Percentiles rank a stretch among this genome's conserved stretches.
Conservation (phyloP, 768 basidiomycete genomes). For the Russula sp. region DNA sequence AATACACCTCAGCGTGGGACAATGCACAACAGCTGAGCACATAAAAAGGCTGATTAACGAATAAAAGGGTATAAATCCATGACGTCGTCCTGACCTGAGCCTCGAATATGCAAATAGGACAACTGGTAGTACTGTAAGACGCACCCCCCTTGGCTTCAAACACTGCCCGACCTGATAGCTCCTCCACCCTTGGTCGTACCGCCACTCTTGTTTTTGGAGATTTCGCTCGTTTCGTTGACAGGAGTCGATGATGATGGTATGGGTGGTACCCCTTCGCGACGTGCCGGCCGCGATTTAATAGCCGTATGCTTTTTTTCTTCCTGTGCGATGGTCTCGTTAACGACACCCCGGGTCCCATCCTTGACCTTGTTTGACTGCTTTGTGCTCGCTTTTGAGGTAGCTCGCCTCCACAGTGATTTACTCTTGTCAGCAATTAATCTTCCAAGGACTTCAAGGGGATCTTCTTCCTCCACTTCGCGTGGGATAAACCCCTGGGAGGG, state of each 20-base stretch:
- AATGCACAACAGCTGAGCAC: not conserved
- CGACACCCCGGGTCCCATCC: not conserved
- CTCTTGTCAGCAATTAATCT: conserved; percentile 19
- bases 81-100: not conserved
- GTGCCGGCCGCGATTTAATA: not conserved
- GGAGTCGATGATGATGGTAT: not conserved
- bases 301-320: not conserved
- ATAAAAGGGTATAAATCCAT: not conserved
- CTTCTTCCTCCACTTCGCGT: conserved; percentile 12
- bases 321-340: not conserved
- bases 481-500: not conserved
- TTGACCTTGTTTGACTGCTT: not conserved
- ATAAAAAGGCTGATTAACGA: not conserved
- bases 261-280: not conserved
- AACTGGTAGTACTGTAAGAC: not conserved
- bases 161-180: not conserved
- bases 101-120: not conserved
- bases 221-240: not conserved
- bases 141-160: not conserved
- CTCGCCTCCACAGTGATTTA: conserved; percentile 20
- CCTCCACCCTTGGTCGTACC: not conserved
- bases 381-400: conserved; percentile 9
- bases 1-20: not conserved
- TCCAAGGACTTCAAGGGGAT: conserved; percentile 20
- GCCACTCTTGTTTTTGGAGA: not conserved